Percentiles rank a stretch among this genome's conserved stretches.
Conservation (phyloP, 352 stramenopile genomes). For the Phytophthora citricola region DNA sequence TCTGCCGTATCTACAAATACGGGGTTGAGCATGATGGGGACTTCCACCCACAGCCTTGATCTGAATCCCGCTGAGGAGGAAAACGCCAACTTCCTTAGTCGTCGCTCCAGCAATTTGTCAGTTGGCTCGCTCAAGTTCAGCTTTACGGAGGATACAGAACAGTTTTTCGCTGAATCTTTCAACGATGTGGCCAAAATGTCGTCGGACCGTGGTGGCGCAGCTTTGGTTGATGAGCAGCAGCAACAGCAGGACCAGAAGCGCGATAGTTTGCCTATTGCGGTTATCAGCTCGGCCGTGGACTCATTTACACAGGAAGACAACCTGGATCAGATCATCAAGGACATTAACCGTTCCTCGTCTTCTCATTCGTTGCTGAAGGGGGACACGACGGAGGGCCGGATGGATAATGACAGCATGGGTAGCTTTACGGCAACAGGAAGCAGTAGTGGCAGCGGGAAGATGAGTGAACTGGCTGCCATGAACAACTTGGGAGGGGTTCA, state of each 20-base stretch:
- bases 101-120: slow-evolving; percentile 69
- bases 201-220: slow-evolving; percentile 26
- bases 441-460: slow-evolving; percentile 38
- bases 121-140: slow-evolving; percentile 78
- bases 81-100: slow-evolving; percentile 38
- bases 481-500: slow-evolving; percentile 15
- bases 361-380: slow-evolving; percentile 51
- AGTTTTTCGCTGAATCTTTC: slow-evolving; percentile 69
- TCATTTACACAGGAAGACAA: slow-evolving; percentile 81
- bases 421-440: slow-evolving; percentile 40
- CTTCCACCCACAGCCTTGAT: slow-evolving; percentile 41
- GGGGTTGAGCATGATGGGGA: slow-evolving; percentile 30
- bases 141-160: slow-evolving; percentile 71
- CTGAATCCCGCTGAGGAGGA: slow-evolving; percentile 47
- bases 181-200: slow-evolving; percentile 56
- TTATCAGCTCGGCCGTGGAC: slow-evolving; percentile 70
- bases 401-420: slow-evolving; percentile 23
- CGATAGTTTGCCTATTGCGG: slow-evolving; percentile 73
- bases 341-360: slow-evolving; percentile 67
- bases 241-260: slow-evolving; percentile 52
- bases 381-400: slow-evolving; percentile 5
- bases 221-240: slow-evolving; percentile 20
- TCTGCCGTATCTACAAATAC: slow-evolving; percentile 14
- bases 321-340: slow-evolving; percentile 79
- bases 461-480: slow-evolving; percentile 14